Percentiles rank a stretch among this genome's conserved stretches.
phyloP scores from a whole-genome alignment of 139 green algal genomes.

The Tetraselmis chui region DNA sequence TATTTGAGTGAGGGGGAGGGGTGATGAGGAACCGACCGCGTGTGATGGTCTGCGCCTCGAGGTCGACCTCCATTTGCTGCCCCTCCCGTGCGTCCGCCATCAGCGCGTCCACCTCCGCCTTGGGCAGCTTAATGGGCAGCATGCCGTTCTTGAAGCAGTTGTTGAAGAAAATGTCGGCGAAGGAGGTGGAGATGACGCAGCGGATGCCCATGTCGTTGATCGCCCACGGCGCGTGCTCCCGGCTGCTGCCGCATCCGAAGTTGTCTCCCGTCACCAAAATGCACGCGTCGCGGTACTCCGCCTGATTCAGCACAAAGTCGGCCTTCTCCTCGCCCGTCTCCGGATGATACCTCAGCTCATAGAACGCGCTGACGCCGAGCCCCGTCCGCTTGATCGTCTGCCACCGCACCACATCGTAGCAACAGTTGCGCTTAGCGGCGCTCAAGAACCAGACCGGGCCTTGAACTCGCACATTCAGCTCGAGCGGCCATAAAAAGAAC shows the following conservation, averaged over 20 bases:
- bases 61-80: constrained; percentile 30
- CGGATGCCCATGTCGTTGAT: constrained; percentile 41
- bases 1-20: too few species aligned
- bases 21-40: not conserved
- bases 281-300: constrained; percentile 12
- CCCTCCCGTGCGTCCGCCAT: constrained; percentile 24
- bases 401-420: too few species aligned
- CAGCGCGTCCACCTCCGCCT: constrained; percentile 15
- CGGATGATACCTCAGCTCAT: constrained; percentile 35
- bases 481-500: too few species aligned
- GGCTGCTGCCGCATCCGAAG: constrained; percentile 37
- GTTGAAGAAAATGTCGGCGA: constrained; percentile 47
- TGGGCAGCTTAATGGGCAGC: constrained; percentile 32
- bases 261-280: constrained; percentile 45
- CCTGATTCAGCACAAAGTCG: constrained; percentile 43
- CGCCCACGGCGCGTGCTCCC: constrained; percentile 38
- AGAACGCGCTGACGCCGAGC: constrained; percentile 32
- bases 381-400: constrained; percentile 36
- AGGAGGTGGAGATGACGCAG: constrained; percentile 36
- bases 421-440: too few species aligned
- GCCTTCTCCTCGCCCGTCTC: constrained; percentile 24
- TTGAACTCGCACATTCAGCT: too few species aligned
- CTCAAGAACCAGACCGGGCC: too few species aligned
- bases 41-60: constrained; percentile 24
- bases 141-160: constrained; percentile 53